Evolutionary conservation across 2,329 filamentous ascomycete species (phyloP).

Genomic region (Scorias spongiosa): DNA sequence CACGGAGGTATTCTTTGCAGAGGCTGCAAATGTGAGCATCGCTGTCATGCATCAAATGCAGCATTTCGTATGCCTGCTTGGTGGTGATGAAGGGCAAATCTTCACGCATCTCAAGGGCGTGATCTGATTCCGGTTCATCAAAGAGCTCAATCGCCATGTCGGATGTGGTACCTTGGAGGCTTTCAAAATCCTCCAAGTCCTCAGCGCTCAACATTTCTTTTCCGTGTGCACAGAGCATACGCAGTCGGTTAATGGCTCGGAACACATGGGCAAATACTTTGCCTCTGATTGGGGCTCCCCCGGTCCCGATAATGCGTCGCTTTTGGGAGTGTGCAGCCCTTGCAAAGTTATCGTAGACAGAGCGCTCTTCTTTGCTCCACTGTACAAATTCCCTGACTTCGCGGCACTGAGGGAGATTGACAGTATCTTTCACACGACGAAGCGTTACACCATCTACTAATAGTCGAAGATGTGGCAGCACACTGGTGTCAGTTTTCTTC

Average conservation of each 20-base stretch:
- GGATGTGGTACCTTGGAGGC: slow-evolving; percentile 12
- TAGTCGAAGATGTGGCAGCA: slow-evolving; percentile 70
- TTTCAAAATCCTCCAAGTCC: slow-evolving; percentile 59
- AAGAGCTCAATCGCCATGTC: slow-evolving; percentile 82
- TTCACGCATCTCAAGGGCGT: slow-evolving; percentile 31
- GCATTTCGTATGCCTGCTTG: slow-evolving; percentile 70
- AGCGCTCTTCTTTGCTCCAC: slow-evolving; percentile 60
- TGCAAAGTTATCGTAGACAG: slow-evolving; percentile 67
- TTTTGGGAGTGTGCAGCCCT: slow-evolving; percentile 60
- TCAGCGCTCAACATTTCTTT: slow-evolving; percentile 74
- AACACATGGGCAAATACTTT: slow-evolving; percentile 89
- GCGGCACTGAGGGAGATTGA: slow-evolving; percentile 58
- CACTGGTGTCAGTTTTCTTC: slow-evolving; percentile 70
- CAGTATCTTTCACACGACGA: slow-evolving; percentile 79
- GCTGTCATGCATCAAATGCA: slow-evolving; percentile 69
- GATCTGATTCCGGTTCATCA: slow-evolving; percentile 37
- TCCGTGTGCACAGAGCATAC: slow-evolving; percentile 87
- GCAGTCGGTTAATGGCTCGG: slow-evolving; percentile 76
- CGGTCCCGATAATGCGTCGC: slow-evolving; percentile 52
- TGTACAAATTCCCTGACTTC: slow-evolving; percentile 60
- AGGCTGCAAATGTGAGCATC: slow-evolving; percentile 57
- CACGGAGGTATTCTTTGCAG: slow-evolving; percentile 48
- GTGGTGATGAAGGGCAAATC: slow-evolving; percentile 44
- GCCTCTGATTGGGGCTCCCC: slow-evolving; percentile 36
- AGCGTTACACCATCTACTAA: slow-evolving; percentile 91